A percentile compares a stretch with the other conserved stretches of the same genome.
These are phyloP conservation scores for Cyphellophora europaea DNA, from an alignment of 2,329 filamentous ascomycete species.

Conservation along the genomic window DNA sequence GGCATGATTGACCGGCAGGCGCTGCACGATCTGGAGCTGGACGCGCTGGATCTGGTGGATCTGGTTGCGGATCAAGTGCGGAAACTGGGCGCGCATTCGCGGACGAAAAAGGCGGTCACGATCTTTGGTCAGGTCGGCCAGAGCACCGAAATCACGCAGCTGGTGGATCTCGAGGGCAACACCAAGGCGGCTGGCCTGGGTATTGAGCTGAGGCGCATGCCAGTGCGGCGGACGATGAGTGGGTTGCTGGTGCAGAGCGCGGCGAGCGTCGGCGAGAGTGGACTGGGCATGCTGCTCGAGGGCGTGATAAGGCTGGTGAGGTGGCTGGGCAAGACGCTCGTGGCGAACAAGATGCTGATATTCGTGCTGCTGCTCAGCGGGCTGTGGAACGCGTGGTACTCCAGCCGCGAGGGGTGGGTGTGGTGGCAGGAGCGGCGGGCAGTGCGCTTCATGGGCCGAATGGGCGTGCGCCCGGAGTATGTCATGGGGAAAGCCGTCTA, in stretches of 20 bases:
- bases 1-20: constrained; percentile 53
- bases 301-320: constrained; percentile 60
- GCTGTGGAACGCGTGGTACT: constrained; percentile 64
- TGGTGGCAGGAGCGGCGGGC: constrained; percentile 86
- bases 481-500: constrained; percentile 83
- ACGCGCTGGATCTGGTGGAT: constrained; percentile 39
- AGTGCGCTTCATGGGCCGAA: constrained; percentile 65
- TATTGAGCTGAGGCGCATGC: constrained; percentile 38
- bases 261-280: constrained; percentile 65
- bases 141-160: constrained; percentile 30
- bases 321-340: constrained; percentile 58
- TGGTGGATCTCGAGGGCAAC: constrained; percentile 28
- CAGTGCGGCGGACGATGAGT: constrained; percentile 45
- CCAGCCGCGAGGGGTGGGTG: constrained; percentile 59
- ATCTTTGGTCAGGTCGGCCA: constrained; percentile 40
- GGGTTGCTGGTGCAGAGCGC: constrained; percentile 64
- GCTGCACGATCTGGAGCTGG: constrained; percentile 54
- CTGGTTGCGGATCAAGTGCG: constrained; percentile 40
- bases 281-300: constrained; percentile 66
- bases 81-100: constrained; percentile 34
- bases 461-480: constrained; percentile 70
- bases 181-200: constrained; percentile 32
- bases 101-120: constrained; percentile 38
- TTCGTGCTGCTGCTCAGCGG: constrained; percentile 58
- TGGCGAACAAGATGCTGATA: constrained; percentile 67